A percentile compares a stretch with the other conserved stretches of the same genome.
Conservation (phyloP, 2,329 filamentous ascomycete genomes). For the Fusarium stilboides region DNA sequence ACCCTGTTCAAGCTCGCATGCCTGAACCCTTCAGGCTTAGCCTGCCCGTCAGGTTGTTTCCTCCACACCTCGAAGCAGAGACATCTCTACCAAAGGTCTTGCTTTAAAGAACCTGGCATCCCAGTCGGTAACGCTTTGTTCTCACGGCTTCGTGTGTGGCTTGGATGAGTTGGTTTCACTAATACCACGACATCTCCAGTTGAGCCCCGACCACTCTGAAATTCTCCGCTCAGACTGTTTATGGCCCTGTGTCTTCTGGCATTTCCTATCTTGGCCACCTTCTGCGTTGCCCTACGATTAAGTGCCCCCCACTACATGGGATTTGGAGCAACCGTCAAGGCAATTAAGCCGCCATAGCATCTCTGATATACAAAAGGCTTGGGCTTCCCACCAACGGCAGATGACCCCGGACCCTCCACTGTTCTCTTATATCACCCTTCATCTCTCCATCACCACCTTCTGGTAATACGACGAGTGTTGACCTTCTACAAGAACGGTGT, state of each 20-base stretch:
- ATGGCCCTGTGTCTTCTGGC: constrained; percentile 51
- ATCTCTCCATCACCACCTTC: constrained; percentile 19
- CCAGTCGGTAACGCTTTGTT: constrained; percentile 48
- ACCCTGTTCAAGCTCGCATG: constrained; percentile 52
- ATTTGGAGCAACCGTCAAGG: constrained; percentile 44
- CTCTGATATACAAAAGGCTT: constrained; percentile 54
- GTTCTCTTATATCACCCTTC: constrained; percentile 22
- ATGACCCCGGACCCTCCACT: constrained; percentile 31
- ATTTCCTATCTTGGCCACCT: constrained; percentile 59
- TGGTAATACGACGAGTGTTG: constrained; percentile 27
- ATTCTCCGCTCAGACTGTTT: constrained; percentile 49
- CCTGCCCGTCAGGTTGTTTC: constrained; percentile 51
- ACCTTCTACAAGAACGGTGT: constrained; percentile 15
- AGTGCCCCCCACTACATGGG: constrained; percentile 42
- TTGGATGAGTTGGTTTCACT: constrained; percentile 51
- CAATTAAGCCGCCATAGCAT: constrained; percentile 48
- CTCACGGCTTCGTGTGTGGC: constrained; percentile 47
- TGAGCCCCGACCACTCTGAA: constrained; percentile 49
- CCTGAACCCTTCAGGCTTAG: constrained; percentile 50
- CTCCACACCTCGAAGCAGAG: constrained; percentile 48
- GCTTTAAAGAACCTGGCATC: constrained; percentile 46
- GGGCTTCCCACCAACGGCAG: constrained; percentile 43
- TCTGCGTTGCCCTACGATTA: constrained; percentile 54
- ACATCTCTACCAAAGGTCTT: constrained; percentile 34
- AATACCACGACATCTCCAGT: constrained; percentile 48